Base-by-base conservation (phyloP, 495 filamentous ascomycete species). In the Immersiella caudata region DNA sequence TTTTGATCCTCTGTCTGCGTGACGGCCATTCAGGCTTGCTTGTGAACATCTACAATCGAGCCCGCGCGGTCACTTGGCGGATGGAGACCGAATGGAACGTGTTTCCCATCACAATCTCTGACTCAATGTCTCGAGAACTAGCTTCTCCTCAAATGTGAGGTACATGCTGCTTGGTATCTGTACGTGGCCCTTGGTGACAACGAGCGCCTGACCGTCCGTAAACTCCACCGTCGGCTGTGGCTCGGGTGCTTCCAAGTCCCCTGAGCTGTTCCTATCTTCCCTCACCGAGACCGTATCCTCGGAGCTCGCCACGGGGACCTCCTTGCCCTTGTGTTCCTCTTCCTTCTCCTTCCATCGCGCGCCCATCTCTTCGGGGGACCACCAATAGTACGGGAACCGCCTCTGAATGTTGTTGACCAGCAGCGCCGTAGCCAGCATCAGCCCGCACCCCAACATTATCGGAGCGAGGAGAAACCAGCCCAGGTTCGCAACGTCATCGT, bases 381-480 rank as follows among this genome's bases (percentile, higher is more conserved):
- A 90, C 93, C 93, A 97, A 73, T 91, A 96, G 18, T 88, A 72
- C 1, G 93, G 93, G 70, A 88, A 97, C 56, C 86, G 83, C 25
- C 93, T 81, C 72, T 90, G 86, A 16, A 94, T 78, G 70, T 97
- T 96, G 69, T 94, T 93, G 52, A 93, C 71, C 18, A 94, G 50
- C 60, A 91, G 77, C 0, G 90, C 92, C 0, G 87, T 84, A 0
- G 70, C 74, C 54, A 90, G 78, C 87, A 95, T 92, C 51, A 96
- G 70, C 0, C 70, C 73, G 49, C 84, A 85, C 0, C 87, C 89
- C 33, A 94, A 77, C 67, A 91, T 66, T 36, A 96, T 83, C 6
- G 93, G 76, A 0, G 88, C 84, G 4, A 95, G 75, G 35, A 95
- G 76, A 46, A 84, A 86, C 93, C 92, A 97, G 6, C 91, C 92